Evolutionary conservation across 2,329 filamentous ascomycete genomes (phyloP), one percentile per base, ranked within the genome.

Genomic region (Corynespora cassiicola): DNA sequence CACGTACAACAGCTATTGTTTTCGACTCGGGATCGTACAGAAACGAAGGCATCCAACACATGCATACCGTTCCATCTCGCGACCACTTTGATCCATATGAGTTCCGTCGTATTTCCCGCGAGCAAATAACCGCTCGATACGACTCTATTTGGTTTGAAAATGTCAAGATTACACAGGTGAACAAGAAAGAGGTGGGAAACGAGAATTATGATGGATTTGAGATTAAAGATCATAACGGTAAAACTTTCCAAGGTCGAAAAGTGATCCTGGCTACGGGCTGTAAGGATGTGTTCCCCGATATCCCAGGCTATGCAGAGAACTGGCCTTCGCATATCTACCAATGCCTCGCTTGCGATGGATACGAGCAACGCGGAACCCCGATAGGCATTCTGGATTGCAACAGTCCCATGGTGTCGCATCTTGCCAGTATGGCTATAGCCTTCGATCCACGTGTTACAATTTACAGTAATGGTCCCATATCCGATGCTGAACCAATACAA

Each of bases 301-400:
- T 83, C 11, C 17, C 24, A 1, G 81, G 82, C 0, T 85, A 80
- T 44, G 66, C 48, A 0, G 75, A 82, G 25, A 77, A 76, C 37
- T 85, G 79, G 79, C 55, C 60, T 0, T 15, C 23, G 5, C 60
- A 64, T 24, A 61, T 63, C 21, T 83, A 79, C 47, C 79, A 83
- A 50, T 84, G 80, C 48, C 70, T 84, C 1, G 81, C 77, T 50
- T 84, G 80, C 58, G 73, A 83, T 46, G 81, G 81, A 4, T 84
- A 73, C 54, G 81, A 85, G 45, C 77, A 83, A 33, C 70, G 75
- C 10, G 78, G 76, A 2, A 51, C 49, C 2, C 51, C 64, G 0
- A 55, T 62, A 5, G 63, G 61, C 3, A 43, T 66, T 12, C 45
- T 66, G 0, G 50, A 45, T 3, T 59, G 55, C 20, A 40, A 46